Percentiles rank a stretch among this genome's conserved stretches.
Evolutionary conservation across 169 alveolate genomes (phyloP).

Genomic region (Plasmodium yoelii): DNA sequence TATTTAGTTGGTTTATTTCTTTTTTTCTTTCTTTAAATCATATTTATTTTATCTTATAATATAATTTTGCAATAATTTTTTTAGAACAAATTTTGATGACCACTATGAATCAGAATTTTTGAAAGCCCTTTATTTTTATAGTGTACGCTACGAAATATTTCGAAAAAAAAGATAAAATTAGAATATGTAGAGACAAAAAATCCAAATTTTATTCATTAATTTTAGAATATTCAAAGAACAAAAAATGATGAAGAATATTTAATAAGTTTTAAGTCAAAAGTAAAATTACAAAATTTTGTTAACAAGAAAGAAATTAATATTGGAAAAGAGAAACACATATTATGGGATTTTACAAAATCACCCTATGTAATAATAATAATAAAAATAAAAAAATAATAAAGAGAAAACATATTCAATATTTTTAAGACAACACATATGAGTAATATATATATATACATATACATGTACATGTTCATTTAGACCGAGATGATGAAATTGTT

Average conservation of each 20-base stretch:
- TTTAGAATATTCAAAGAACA: slow-evolving; percentile 33
- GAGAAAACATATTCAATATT: background rate
- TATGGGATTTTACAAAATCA: slow-evolving; percentile 47
- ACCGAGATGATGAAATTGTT: slow-evolving; percentile 33
- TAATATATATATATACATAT: background rate
- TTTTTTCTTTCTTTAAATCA: too few relatives aligned
- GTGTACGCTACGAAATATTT: slow-evolving; percentile 17
- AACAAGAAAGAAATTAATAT: slow-evolving; percentile 47
- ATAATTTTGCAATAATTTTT: background rate
- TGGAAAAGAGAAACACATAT: background rate
- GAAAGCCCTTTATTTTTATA: slow-evolving; percentile 60
- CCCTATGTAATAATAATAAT: slow-evolving; percentile 29
- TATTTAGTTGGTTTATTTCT: too few relatives aligned
- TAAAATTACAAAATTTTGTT: slow-evolving; percentile 46
- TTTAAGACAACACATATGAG: background rate
- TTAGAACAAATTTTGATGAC: slow-evolving; percentile 42
- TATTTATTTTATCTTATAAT: too few relatives aligned
- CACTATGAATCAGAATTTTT: slow-evolving; percentile 62
- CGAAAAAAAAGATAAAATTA: background rate
- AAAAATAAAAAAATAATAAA: background rate
- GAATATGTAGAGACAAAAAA: background rate
- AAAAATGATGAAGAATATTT: slow-evolving; percentile 39
- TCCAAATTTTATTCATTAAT: background rate
- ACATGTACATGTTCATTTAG: background rate
- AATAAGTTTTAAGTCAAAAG: slow-evolving; percentile 58